A percentile compares a stretch with the other conserved stretches of the same genome.
Evolutionary conservation across 2,329 filamentous ascomycete species (phyloP).

Genomic region (Ceratocystis colombiana): DNA sequence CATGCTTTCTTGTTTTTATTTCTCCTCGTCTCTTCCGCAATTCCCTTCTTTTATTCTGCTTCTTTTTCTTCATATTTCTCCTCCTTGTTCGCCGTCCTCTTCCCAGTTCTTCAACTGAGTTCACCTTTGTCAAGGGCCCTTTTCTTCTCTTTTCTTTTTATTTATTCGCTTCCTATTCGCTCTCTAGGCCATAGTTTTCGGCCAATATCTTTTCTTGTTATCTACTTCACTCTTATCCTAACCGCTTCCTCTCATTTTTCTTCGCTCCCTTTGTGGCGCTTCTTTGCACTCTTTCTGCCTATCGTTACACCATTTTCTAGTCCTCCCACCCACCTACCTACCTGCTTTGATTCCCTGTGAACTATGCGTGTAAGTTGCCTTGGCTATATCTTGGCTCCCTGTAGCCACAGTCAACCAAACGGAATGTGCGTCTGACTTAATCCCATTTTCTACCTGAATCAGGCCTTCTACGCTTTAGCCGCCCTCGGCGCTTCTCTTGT

Average conservation of each 20-base stretch:
- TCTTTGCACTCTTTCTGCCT: not conserved
- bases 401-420: not conserved
- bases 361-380: conserved; percentile 25
- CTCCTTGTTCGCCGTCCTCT: conserved; percentile 17
- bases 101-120: conserved; percentile 6
- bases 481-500: conserved; percentile 45
- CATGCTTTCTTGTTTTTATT: conserved; percentile 14
- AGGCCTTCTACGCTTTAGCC: conserved; percentile 33
- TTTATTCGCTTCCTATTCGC: conserved; percentile 26
- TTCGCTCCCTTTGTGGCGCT: not conserved
- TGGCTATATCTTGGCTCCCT: not conserved
- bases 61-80: conserved; percentile 5
- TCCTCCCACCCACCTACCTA: not conserved
- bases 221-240: conserved; percentile 14
- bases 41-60: not conserved
- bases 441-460: no score
- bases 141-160: conserved; percentile 20
- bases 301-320: not conserved
- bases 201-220: not conserved
- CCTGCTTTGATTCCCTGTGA: not conserved
- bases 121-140: conserved; percentile 11
- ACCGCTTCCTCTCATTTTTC: not conserved
- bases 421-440: conserved; percentile 8
- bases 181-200: conserved; percentile 24
- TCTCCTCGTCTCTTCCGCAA: not conserved